Evolutionary conservation across 192 early-diverging fungal species (phyloP).

Genomic region (Pilobolus umbonatus): DNA sequence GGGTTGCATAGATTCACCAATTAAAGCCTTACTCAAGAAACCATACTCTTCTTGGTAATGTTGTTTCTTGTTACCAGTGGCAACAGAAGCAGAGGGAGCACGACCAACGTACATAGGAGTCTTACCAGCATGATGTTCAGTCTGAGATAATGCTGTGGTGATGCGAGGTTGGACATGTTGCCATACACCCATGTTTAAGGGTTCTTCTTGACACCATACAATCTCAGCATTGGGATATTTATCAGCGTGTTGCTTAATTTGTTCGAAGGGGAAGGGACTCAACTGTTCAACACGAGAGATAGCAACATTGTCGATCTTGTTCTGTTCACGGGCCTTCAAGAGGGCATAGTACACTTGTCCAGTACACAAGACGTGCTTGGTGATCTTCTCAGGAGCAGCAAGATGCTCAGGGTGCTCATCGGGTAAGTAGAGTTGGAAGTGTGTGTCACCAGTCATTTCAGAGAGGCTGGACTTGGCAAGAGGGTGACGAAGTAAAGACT

Average conservation of each 20-base stretch:
- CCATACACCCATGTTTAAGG: constrained; percentile 93
- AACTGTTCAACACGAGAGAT: constrained; percentile 96
- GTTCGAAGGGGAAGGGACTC: constrained; percentile 92
- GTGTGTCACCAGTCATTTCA: constrained; percentile 77
- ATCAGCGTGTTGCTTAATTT: constrained; percentile 78
- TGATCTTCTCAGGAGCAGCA: constrained; percentile 78
- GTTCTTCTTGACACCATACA: constrained; percentile 95
- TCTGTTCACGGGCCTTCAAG: constrained; percentile 80
- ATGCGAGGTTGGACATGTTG: constrained; percentile 82
- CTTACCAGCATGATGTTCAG: constrained; percentile 61
- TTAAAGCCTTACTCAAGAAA: constrained; percentile 65
- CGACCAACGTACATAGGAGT: constrained; percentile 62
- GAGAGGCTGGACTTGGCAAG: constrained; percentile 77
- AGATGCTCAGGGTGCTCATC: constrained; percentile 81
- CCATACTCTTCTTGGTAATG: constrained; percentile 81
- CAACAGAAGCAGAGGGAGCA: constrained; percentile 82
- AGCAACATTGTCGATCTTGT: constrained; percentile 84
- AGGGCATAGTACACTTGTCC: constrained; percentile 98
- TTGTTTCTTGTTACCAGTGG: constrained; percentile 94
- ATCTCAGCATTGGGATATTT: constrained; percentile 90
- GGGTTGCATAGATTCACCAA: constrained; percentile 63
- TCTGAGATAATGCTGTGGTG: constrained; percentile 71
- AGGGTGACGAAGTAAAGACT: constrained; percentile 91
- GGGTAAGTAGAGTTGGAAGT: constrained; percentile 91
- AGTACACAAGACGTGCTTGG: constrained; percentile 89